These are phyloP conservation scores for Trichoderma arundinaceum DNA, from an alignment of 2,329 filamentous ascomycete genomes.

Conservation along the genomic window DNA sequence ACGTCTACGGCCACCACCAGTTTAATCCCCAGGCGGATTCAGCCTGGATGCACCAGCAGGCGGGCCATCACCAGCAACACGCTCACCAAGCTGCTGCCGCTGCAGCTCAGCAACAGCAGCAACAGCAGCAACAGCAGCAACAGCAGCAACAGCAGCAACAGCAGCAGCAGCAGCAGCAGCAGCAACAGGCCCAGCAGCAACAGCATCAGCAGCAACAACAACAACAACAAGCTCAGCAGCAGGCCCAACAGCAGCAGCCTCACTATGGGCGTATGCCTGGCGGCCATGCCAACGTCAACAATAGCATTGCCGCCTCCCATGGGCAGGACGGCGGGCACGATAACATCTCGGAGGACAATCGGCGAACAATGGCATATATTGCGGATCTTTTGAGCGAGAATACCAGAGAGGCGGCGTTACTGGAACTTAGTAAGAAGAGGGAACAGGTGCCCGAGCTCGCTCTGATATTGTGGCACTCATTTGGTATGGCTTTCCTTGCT, in stretches of 20 bases:
- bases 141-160: slow-evolving; percentile 60
- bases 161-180: slow-evolving; percentile 66
- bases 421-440: slow-evolving; percentile 97
- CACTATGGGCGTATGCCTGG: slow-evolving; percentile 77
- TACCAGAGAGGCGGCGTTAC: slow-evolving; percentile 85
- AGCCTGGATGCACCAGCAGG: slow-evolving; percentile 71
- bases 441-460: slow-evolving; percentile 97
- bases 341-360: slow-evolving; percentile 84
- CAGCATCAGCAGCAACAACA: slow-evolving; percentile 41
- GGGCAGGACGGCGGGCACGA: slow-evolving; percentile 64
- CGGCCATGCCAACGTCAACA: slow-evolving; percentile 60
- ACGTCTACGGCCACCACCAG: slow-evolving; percentile 71
- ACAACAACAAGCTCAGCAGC: slow-evolving; percentile 53
- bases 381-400: slow-evolving; percentile 87
- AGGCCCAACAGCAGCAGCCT: slow-evolving; percentile 51
- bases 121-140: slow-evolving; percentile 63
- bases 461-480: slow-evolving; percentile 97
- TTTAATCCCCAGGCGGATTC: slow-evolving; percentile 67
- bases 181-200: slow-evolving; percentile 61
- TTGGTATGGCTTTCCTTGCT: slow-evolving; percentile 66
- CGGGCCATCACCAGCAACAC: slow-evolving; percentile 61
- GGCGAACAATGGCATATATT: slow-evolving; percentile 90
- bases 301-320: slow-evolving; percentile 52
- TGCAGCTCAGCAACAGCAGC: slow-evolving; percentile 55
- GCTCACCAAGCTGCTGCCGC: slow-evolving; percentile 59